Conservation (phyloP, 2,329 filamentous ascomycete genomes). For the Colletotrichum euphorbiae region DNA sequence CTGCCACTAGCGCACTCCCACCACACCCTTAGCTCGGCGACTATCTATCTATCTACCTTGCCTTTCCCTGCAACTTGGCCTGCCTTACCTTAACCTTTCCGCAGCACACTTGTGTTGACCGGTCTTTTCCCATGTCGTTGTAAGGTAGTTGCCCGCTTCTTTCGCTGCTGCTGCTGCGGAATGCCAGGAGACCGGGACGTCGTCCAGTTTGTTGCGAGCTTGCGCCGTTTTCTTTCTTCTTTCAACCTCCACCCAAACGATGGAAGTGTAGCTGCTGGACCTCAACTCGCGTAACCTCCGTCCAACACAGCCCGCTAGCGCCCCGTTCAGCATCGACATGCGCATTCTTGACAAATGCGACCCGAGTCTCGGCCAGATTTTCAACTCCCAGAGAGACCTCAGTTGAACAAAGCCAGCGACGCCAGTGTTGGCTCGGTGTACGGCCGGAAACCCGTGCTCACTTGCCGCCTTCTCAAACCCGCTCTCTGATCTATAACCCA, state of each 20-base stretch:
- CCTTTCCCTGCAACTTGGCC: background rate
- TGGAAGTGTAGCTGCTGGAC: background rate
- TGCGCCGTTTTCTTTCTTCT: conserved; percentile 6
- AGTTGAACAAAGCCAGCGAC: conserved; percentile 12
- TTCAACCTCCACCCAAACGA: background rate
- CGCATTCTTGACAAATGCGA: conserved; percentile 18
- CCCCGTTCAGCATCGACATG: conserved; percentile 27
- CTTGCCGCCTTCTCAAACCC: background rate
- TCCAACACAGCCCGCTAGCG: background rate
- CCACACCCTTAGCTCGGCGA: conserved; percentile 4
- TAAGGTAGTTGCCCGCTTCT: conserved; percentile 9
- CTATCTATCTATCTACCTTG: background rate
- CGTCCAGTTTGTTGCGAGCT: background rate
- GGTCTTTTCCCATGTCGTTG: conserved; percentile 5
- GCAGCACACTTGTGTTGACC: conserved; percentile 16
- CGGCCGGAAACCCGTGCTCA: background rate
- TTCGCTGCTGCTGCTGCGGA: background rate
- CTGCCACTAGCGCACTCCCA: background rate
- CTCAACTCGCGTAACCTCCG: background rate
- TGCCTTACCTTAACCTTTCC: background rate
- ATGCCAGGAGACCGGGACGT: background rate
- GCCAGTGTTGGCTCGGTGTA: background rate
- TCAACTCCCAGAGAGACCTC: conserved; percentile 9
- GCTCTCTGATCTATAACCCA: conserved; percentile 1
- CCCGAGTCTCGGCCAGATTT: conserved; percentile 16